phyloP scores from a whole-genome alignment of 148 eudicot species.

The Talinum fruticosum region DNA sequence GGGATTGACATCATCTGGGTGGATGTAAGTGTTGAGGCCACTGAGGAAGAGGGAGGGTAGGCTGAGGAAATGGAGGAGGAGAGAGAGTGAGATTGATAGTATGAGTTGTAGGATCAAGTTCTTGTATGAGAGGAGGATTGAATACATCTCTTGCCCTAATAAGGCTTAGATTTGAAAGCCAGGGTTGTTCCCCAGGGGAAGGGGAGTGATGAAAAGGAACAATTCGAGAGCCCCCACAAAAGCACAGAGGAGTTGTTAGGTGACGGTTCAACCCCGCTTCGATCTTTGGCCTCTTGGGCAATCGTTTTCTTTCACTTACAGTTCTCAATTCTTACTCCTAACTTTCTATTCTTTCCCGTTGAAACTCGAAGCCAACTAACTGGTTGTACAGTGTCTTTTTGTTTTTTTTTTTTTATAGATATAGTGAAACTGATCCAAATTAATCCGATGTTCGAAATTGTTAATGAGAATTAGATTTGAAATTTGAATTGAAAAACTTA shows the following conservation, averaged over 20 bases:
- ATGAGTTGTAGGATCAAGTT: constrained; percentile 55
- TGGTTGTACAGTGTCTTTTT: too few species aligned
- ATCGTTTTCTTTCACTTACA: not conserved
- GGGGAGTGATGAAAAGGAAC: not conserved
- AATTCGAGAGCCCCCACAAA: not conserved
- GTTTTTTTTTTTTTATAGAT: too few species aligned
- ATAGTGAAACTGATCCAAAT: too few species aligned
- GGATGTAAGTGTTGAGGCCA: constrained; percentile 88
- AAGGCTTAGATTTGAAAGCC: not conserved
- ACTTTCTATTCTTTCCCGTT: too few species aligned
- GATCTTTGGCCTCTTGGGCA: not conserved
- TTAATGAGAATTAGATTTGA: too few species aligned
- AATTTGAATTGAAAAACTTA: too few species aligned
- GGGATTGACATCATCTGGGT: constrained; percentile 86
- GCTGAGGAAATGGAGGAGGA: constrained; percentile 50
- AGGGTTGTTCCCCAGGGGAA: not conserved
- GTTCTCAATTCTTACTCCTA: too few species aligned
- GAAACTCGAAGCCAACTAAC: too few species aligned
- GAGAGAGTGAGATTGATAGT: constrained; percentile 49
- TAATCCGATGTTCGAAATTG: too few species aligned
- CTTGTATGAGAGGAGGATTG: constrained; percentile 33
- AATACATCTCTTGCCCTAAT: constrained; percentile 13
- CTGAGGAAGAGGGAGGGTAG: constrained; percentile 60
- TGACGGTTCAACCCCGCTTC: not conserved
- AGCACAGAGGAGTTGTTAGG: not conserved